Conservation (phyloP, 305 asterid species). For the Solanum hybrid region DNA sequence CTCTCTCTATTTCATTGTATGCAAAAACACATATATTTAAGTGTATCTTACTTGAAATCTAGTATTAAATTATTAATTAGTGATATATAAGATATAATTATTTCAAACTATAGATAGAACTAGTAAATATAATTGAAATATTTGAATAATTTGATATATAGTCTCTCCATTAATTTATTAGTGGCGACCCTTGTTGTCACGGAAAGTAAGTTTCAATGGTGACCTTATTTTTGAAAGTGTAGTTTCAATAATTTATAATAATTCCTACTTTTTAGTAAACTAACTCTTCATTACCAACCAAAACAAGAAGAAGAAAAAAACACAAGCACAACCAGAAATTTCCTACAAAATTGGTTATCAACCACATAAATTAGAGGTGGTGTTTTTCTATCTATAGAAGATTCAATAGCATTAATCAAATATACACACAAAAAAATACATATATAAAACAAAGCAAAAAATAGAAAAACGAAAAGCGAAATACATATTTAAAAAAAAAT, state of each 20-base stretch:
- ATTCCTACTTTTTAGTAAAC: neutral
- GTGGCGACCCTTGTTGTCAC: too few species aligned
- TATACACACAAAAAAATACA: neutral
- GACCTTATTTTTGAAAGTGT: neutral
- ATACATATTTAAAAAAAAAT: neutral
- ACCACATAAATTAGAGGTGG: neutral
- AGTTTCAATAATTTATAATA: neutral
- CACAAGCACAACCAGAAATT: neutral
- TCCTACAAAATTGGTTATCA: neutral
- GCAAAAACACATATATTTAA: too few species aligned
- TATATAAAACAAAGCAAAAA: neutral
- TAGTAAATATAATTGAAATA: too few species aligned
- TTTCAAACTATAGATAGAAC: too few species aligned
- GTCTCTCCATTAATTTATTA: too few species aligned
- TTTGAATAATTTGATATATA: too few species aligned
- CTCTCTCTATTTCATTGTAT: too few species aligned
- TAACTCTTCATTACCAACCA: neutral
- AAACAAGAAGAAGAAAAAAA: neutral
- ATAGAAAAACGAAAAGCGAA: neutral
- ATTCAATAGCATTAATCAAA: neutral
- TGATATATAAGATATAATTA: too few species aligned
- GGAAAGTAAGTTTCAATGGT: too few species aligned
- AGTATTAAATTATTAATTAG: too few species aligned
- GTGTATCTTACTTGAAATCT: too few species aligned
- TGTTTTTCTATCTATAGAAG: neutral